Percentiles rank a stretch among this genome's conserved stretches.
These are phyloP conservation scores for Jamesozyma rosinii DNA, from an alignment of 805 yeast species.

Conservation along the genomic window DNA sequence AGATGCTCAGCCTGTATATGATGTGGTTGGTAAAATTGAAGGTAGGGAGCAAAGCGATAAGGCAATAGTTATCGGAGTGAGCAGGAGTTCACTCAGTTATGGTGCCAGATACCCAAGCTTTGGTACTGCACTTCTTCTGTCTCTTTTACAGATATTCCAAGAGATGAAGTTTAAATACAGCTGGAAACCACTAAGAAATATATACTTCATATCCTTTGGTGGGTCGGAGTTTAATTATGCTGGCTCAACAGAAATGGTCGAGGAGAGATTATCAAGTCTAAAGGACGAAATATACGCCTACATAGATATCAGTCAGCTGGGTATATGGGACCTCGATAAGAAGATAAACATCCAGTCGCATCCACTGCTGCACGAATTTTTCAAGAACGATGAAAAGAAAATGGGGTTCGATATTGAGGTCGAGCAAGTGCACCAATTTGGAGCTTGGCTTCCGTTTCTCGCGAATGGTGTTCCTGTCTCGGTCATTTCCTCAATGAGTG, in stretches of 20 bases:
- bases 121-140: slow-evolving; percentile 65
- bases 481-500: slow-evolving; percentile 16
- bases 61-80: slow-evolving; percentile 72
- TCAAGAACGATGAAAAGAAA: slow-evolving; percentile 30
- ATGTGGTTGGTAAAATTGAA: slow-evolving; percentile 63
- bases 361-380: slow-evolving; percentile 49
- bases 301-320: slow-evolving; percentile 51
- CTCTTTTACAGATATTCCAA: slow-evolving; percentile 60
- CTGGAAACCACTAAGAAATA: slow-evolving; percentile 79
- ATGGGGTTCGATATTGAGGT: slow-evolving; percentile 22
- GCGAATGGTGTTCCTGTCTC: slow-evolving; percentile 44
- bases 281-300: slow-evolving; percentile 56
- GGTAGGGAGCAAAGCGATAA: slow-evolving; percentile 74
- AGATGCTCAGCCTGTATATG: slow-evolving; percentile 61
- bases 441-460: slow-evolving; percentile 63
- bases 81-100: slow-evolving; percentile 63
- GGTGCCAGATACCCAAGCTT: slow-evolving; percentile 71
- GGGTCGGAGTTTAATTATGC: slow-evolving; percentile 73
- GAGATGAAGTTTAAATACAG: slow-evolving; percentile 51
- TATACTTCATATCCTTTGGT: slow-evolving; percentile 77
- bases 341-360: slow-evolving; percentile 49
- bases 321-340: slow-evolving; percentile 45
- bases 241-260: slow-evolving; percentile 75
- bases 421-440: slow-evolving; percentile 28
- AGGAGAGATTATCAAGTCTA: slow-evolving; percentile 43